phyloP scores from a whole-genome alignment of 2,329 filamentous ascomycete species.

The Malbranchea zuffiana region DNA sequence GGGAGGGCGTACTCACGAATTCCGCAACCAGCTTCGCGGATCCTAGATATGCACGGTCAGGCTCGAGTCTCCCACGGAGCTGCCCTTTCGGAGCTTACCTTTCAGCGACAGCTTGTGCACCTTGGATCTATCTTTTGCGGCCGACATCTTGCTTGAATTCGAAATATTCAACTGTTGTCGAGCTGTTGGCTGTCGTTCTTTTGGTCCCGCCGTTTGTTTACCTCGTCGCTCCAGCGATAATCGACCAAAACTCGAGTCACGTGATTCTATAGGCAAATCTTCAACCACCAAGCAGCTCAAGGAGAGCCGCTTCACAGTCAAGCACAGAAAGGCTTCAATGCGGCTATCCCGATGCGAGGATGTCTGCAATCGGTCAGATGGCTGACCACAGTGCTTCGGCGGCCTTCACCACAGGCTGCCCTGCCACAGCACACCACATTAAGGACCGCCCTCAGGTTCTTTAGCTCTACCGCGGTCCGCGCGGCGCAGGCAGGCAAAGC shows the following conservation, averaged over 20 bases:
- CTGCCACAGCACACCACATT: slow-evolving; percentile 20
- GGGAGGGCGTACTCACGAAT: slow-evolving; percentile 55
- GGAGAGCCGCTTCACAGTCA: not conserved
- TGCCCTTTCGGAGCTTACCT: slow-evolving; percentile 22
- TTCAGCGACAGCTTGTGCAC: slow-evolving; percentile 81
- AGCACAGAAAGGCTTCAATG: slow-evolving; percentile 12
- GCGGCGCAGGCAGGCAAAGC: slow-evolving; percentile 19
- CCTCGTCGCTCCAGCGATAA: slow-evolving; percentile 9
- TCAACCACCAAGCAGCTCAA: not conserved
- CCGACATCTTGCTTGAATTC: slow-evolving; percentile 27
- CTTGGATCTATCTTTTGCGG: slow-evolving; percentile 62
- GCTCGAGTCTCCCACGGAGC: not conserved
- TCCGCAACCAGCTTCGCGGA: slow-evolving; percentile 83
- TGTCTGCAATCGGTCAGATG: slow-evolving; percentile 38
- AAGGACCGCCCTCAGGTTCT: slow-evolving; percentile 20
- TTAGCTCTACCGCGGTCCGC: slow-evolving; percentile 19
- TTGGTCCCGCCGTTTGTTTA: too few relatives aligned
- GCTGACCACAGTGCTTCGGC: slow-evolving; percentile 33
- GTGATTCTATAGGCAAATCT: slow-evolving; percentile 2
- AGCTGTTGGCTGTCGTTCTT: too few relatives aligned
- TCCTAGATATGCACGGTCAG: slow-evolving; percentile 31
- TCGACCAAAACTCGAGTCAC: slow-evolving; percentile 4
- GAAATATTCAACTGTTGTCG: too few relatives aligned
- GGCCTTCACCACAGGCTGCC: slow-evolving; percentile 22
- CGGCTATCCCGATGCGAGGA: slow-evolving; percentile 36